Evolutionary conservation across 2,329 filamentous ascomycete species (phyloP).

Genomic region (Claviceps capensis): DNA sequence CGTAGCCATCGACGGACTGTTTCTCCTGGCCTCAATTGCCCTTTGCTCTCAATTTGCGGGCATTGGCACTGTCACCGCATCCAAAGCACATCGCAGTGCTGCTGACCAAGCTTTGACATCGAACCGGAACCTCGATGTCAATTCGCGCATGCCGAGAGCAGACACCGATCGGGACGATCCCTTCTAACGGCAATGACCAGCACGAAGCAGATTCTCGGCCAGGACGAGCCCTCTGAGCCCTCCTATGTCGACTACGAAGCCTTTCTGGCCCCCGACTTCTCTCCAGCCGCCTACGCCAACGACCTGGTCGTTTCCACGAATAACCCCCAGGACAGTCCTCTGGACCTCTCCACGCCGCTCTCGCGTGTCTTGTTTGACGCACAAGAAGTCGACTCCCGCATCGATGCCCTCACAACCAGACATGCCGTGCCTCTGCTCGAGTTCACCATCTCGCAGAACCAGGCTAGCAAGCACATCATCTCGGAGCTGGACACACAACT

Average conservation of each 20-base stretch:
- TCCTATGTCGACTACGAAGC: constrained; percentile 95
- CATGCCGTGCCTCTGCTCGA: constrained; percentile 69
- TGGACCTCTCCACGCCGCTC: constrained; percentile 88
- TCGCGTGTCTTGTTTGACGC: constrained; percentile 91
- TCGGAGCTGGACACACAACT: constrained; percentile 69
- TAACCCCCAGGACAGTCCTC: constrained; percentile 74
- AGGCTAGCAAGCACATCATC: constrained; percentile 59
- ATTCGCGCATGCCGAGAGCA: neutral
- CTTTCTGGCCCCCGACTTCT: constrained; percentile 75
- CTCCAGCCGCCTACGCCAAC: constrained; percentile 72
- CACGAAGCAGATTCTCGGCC: neutral
- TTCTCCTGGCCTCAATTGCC: too few species aligned
- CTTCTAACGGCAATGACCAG: neutral
- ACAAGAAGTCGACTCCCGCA: constrained; percentile 92
- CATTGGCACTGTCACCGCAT: neutral
- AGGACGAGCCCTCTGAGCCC: constrained; percentile 36
- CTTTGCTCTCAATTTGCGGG: too few species aligned
- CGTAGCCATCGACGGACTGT: too few species aligned
- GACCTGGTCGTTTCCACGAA: constrained; percentile 79
- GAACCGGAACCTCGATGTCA: neutral
- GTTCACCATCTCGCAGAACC: constrained; percentile 62
- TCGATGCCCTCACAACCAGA: constrained; percentile 76
- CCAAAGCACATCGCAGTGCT: neutral
- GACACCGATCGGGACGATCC: neutral
- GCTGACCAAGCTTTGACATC: neutral